Percentiles rank a stretch among this genome's conserved stretches.
Conservation (phyloP, 2,329 filamentous ascomycete species). For the Xenoacremonium recifei region DNA sequence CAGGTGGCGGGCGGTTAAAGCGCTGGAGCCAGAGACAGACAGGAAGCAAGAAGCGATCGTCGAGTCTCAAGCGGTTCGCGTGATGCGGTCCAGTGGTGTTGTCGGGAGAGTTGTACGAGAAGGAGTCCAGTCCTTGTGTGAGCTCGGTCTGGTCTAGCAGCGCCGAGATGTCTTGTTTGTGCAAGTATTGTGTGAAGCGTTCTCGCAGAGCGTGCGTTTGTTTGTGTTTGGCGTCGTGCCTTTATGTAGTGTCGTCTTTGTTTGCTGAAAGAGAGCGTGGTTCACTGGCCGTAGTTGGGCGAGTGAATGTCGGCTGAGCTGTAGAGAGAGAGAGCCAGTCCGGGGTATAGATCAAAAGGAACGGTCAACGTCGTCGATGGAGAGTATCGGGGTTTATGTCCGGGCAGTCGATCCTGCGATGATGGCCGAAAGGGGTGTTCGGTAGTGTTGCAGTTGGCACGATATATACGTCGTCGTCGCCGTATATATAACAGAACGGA, state of each 20-base stretch:
- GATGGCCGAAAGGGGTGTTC: conserved; percentile 5
- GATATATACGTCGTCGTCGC: background rate
- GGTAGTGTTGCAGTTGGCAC: background rate
- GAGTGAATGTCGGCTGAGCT: conserved; percentile 1
- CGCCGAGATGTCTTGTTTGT: conserved; percentile 6
- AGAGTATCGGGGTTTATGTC: conserved; percentile 21
- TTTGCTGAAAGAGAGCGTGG: conserved; percentile 18
- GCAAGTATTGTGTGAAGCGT: conserved; percentile 15
- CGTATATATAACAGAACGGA: conserved; percentile 14
- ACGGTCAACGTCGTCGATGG: conserved; percentile 31
- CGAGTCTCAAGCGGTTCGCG: background rate
- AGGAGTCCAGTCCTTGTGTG: conserved; percentile 27
- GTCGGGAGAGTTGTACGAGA: conserved; percentile 18
- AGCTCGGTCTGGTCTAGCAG: background rate
- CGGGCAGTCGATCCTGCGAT: conserved; percentile 28
- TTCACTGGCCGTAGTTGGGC: conserved; percentile 14
- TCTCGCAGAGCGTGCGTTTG: conserved; percentile 13
- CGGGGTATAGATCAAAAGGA: conserved; percentile 17
- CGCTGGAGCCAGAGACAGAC: no score
- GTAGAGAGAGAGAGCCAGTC: background rate
- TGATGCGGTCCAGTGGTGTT: background rate
- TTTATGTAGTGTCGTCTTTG: conserved; percentile 3
- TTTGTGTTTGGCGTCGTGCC: conserved; percentile 7
- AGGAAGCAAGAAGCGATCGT: no score
- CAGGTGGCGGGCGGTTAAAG: no score